Evolutionary conservation across 2,329 filamentous ascomycete genomes (phyloP).

Genomic region (Cryphonectria naterciae): DNA sequence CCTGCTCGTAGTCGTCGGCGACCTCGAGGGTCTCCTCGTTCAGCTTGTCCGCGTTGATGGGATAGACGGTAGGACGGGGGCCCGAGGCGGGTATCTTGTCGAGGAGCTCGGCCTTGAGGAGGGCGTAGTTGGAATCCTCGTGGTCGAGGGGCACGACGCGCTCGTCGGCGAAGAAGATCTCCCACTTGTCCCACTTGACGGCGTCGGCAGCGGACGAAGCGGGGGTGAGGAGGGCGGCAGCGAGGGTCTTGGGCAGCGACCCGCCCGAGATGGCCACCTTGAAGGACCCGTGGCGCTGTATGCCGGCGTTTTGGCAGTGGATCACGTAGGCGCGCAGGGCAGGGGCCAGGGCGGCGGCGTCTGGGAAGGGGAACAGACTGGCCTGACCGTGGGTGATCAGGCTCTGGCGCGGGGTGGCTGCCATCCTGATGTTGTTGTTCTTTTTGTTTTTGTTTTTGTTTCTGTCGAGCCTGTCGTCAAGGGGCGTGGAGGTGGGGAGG

Average conservation of each 20-base stretch:
- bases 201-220: constrained; percentile 59
- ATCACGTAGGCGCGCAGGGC: constrained; percentile 83
- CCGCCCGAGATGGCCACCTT: constrained; percentile 93
- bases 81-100: constrained; percentile 78
- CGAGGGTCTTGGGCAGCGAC: constrained; percentile 86
- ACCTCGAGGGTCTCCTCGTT: constrained; percentile 82
- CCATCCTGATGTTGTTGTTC: not conserved
- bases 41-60: constrained; percentile 69
- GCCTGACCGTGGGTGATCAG: constrained; percentile 59
- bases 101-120: constrained; percentile 85
- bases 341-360: constrained; percentile 69
- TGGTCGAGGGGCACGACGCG: constrained; percentile 91
- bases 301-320: constrained; percentile 76
- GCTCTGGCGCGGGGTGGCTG: constrained; percentile 9
- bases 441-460: not conserved
- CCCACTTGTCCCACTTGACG: constrained; percentile 84
- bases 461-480: not conserved
- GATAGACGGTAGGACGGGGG: constrained; percentile 72
- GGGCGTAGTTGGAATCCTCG: constrained; percentile 89
- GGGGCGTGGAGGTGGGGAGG: not conserved
- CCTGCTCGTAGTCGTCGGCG: constrained; percentile 91
- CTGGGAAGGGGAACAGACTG: constrained; percentile 81
- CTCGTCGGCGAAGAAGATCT: constrained; percentile 98
- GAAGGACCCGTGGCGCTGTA: constrained; percentile 82
- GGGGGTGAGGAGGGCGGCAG: constrained; percentile 74